phyloP scores from a whole-genome alignment of 2,329 filamentous ascomycete genomes.

The Catunica adiposa region DNA sequence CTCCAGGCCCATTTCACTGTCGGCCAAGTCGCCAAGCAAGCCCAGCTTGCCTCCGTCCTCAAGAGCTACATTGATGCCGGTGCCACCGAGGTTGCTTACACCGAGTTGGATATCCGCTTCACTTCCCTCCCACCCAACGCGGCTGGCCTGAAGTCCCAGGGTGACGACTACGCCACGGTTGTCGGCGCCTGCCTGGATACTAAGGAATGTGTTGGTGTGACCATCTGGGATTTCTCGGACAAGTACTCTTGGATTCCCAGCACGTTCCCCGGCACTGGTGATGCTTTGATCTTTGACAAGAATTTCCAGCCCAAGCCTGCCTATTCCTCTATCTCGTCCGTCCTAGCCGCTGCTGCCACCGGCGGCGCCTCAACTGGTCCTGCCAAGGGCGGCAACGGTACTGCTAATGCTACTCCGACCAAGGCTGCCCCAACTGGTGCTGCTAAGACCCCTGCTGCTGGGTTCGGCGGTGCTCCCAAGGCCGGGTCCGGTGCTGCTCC shows the following conservation, averaged over 20 bases:
- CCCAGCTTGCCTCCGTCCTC: constrained; percentile 27
- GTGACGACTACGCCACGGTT: constrained; percentile 18
- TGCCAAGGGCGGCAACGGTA: constrained; percentile 12
- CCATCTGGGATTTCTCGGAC: constrained; percentile 24
- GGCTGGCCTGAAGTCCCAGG: constrained; percentile 20
- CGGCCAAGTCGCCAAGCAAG: constrained; percentile 30
- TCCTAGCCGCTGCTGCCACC: constrained; percentile 19
- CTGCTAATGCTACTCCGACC: neutral
- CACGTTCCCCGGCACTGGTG: constrained; percentile 26
- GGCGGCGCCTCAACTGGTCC: neutral
- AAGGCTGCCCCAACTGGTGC: neutral
- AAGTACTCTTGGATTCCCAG: constrained; percentile 27
- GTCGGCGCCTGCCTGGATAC: constrained; percentile 20
- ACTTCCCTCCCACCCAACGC: constrained; percentile 18
- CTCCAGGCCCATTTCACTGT: constrained; percentile 45
- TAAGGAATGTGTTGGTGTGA: constrained; percentile 21
- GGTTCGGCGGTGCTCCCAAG: neutral
- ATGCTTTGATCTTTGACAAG: constrained; percentile 27
- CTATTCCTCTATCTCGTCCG: constrained; percentile 24
- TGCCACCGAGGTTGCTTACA: constrained; percentile 33
- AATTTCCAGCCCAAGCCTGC: constrained; percentile 28
- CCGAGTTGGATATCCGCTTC: constrained; percentile 37
- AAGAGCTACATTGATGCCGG: constrained; percentile 27
- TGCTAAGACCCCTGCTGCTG: neutral
- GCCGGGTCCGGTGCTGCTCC: neutral